Evolutionary conservation across 1,139 yeast genomes (phyloP).

Genomic region (Pichia sp.): DNA sequence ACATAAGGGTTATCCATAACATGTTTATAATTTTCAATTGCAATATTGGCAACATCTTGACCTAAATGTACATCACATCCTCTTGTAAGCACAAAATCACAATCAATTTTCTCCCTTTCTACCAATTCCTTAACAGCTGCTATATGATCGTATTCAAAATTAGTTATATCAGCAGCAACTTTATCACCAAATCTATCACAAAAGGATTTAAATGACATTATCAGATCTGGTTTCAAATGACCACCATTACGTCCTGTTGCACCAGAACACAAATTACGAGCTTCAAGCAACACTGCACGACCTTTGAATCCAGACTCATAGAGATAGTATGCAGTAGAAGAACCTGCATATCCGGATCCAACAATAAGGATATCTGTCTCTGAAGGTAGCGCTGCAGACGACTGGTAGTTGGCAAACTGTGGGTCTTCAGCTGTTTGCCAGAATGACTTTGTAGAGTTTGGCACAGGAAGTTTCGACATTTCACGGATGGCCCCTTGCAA

Average conservation of each 20-base stretch:
- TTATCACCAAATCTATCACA: conserved; percentile 23
- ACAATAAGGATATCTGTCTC: conserved; percentile 32
- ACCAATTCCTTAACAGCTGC: conserved; percentile 26
- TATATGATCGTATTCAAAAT: conserved; percentile 29
- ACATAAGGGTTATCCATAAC: conserved; percentile 15
- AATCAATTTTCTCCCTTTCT: conserved; percentile 30
- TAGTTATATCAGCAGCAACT: conserved; percentile 30
- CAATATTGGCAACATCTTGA: conserved; percentile 15
- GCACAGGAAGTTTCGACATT: not conserved
- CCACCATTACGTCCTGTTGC: conserved; percentile 48
- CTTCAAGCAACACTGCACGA: conserved; percentile 31
- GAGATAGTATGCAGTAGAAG: conserved; percentile 32
- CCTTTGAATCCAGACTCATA: conserved; percentile 18
- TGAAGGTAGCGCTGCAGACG: conserved; percentile 16
- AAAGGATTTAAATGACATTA: conserved; percentile 25
- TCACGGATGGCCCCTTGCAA: too few species aligned
- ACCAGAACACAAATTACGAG: conserved; percentile 38
- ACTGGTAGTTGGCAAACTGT: conserved; percentile 12
- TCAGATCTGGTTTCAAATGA: conserved; percentile 35
- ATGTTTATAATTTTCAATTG: conserved; percentile 21
- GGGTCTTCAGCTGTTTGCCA: conserved; percentile 19
- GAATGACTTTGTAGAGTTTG: conserved; percentile 12
- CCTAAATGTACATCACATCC: conserved; percentile 25
- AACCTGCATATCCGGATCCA: conserved; percentile 39
- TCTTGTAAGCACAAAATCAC: conserved; percentile 29